Conservation (phyloP, 2,329 filamentous ascomycete genomes). For the Pestalotiopsis sp. region DNA sequence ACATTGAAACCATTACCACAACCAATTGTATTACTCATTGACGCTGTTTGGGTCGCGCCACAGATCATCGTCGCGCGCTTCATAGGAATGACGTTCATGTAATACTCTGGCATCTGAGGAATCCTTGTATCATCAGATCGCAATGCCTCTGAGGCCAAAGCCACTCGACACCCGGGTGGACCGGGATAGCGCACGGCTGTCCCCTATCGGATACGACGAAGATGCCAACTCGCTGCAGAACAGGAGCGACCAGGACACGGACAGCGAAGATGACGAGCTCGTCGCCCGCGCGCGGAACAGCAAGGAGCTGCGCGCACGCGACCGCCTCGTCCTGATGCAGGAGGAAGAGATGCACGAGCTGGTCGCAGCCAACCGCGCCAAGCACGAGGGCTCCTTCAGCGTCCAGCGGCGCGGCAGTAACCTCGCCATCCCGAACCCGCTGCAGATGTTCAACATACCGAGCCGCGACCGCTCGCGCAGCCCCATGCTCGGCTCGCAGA, state of each 20-base stretch:
- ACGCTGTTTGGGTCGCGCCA: neutral
- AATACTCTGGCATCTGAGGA: neutral
- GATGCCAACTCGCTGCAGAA: constrained; percentile 69
- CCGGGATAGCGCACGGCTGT: constrained; percentile 49
- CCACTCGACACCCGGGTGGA: constrained; percentile 9
- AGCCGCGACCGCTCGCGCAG: constrained; percentile 33
- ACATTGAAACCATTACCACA: neutral
- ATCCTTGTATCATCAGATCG: neutral
- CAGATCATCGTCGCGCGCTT: neutral
- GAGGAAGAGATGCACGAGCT: constrained; percentile 72
- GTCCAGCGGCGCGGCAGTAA: constrained; percentile 46
- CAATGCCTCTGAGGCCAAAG: constrained; percentile 8
- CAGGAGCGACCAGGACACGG: constrained; percentile 72
- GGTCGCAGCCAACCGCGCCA: constrained; percentile 53
- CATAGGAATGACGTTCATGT: neutral
- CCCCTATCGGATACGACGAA: constrained; percentile 67
- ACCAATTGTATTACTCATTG: neutral
- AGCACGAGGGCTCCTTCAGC: constrained; percentile 36
- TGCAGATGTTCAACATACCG: constrained; percentile 41
- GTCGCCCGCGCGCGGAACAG: constrained; percentile 68
- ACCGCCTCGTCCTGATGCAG: constrained; percentile 72
- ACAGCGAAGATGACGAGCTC: constrained; percentile 76
- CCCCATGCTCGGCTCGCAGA: constrained; percentile 32
- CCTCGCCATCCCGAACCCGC: constrained; percentile 54
- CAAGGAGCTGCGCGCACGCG: constrained; percentile 69